phyloP scores from a whole-genome alignment of 108 stramenopile species.

The Skeletonema marinoi region DNA sequence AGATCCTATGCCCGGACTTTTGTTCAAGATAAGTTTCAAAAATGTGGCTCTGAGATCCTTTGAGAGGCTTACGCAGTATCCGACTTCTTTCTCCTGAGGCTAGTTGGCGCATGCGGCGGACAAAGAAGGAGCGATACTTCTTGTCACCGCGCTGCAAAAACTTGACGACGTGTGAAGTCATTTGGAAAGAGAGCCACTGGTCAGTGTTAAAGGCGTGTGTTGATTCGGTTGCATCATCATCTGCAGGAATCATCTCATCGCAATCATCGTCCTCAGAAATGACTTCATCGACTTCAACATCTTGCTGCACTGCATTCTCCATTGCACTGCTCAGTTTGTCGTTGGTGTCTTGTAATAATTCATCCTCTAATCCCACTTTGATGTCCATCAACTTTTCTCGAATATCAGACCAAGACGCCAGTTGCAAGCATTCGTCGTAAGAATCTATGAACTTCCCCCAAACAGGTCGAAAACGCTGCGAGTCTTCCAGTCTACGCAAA shows the following conservation, averaged over 20 bases:
- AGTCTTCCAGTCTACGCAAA: slow-evolving; percentile 3
- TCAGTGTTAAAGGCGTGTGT: slow-evolving; percentile 6
- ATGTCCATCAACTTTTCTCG: neutral
- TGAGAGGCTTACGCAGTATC: too few relatives aligned
- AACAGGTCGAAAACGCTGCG: neutral
- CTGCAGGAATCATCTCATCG: neutral
- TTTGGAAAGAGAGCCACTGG: too few relatives aligned
- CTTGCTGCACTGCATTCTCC: neutral
- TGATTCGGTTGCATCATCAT: neutral
- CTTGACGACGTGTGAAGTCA: too few relatives aligned
- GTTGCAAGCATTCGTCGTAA: neutral
- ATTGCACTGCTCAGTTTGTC: neutral
- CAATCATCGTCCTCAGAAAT: neutral
- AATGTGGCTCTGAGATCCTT: too few relatives aligned
- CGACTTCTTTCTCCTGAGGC: too few relatives aligned
- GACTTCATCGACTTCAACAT: neutral
- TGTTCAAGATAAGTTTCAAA: too few relatives aligned
- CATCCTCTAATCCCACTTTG: neutral
- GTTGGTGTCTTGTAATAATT: neutral
- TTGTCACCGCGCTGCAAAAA: too few relatives aligned
- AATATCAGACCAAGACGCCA: neutral
- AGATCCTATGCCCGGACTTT: slow-evolving; percentile 52
- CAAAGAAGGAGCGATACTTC: too few relatives aligned
- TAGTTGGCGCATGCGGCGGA: too few relatives aligned
- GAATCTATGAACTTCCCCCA: neutral